These are phyloP conservation scores for Orychophragmus violaceus DNA, from an alignment of 345 rosid species.

Conservation along the genomic window DNA sequence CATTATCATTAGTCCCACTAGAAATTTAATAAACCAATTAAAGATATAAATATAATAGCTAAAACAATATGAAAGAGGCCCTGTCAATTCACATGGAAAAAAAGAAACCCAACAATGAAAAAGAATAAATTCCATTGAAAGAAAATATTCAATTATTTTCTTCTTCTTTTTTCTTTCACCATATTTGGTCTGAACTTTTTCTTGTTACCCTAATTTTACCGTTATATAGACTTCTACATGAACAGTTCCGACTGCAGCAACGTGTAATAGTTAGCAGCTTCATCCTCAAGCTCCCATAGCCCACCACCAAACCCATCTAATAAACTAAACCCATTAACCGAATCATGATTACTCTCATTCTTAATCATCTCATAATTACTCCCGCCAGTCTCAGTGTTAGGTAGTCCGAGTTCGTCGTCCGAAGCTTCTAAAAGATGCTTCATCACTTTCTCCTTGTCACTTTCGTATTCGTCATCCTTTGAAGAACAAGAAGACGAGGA, in stretches of 20 bases:
- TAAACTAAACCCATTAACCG: constrained; percentile 22
- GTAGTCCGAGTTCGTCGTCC: constrained; percentile 92
- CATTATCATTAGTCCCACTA: constrained; percentile 18
- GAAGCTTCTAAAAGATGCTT: constrained; percentile 79
- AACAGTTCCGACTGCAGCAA: constrained; percentile 59
- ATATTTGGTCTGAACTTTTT: background rate
- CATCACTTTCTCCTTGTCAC: constrained; percentile 53
- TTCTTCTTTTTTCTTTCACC: background rate
- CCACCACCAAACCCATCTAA: constrained; percentile 45
- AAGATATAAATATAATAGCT: background rate
- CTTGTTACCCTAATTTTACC: constrained; percentile 5
- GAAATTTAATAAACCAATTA: too few species aligned
- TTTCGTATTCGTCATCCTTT: constrained; percentile 28
- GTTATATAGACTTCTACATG: constrained; percentile 31
- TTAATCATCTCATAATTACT: constrained; percentile 16
- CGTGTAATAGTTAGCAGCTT: constrained; percentile 57
- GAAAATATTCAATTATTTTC: background rate
- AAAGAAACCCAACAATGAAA: background rate
- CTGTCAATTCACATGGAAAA: background rate
- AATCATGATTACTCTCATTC: constrained; percentile 16
- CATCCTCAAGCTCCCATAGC: constrained; percentile 78
- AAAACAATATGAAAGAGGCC: constrained; percentile 1
- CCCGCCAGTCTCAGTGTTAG: constrained; percentile 35
- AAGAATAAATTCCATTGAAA: background rate
- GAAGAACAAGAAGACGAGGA: constrained; percentile 21